Conservation (phyloP, 352 stramenopile species). For the Phytophthora litchii region DNA sequence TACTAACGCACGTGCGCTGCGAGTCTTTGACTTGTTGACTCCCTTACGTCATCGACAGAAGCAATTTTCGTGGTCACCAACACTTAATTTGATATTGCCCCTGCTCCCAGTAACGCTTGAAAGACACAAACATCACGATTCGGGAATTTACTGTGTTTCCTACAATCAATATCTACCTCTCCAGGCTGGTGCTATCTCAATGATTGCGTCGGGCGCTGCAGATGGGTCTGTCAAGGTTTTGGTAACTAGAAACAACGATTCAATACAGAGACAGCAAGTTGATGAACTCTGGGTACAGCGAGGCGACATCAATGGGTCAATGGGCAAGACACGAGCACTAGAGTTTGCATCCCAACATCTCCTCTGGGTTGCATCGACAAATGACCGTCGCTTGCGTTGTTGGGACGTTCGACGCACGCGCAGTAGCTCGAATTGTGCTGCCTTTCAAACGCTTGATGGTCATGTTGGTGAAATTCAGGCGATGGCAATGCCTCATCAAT, state of each 20-base stretch:
- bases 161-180: constrained; percentile 39
- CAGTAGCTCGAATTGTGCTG: constrained; percentile 18
- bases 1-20: constrained; percentile 62
- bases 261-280: constrained; percentile 12
- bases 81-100: constrained; percentile 41
- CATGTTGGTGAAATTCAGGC: constrained; percentile 73
- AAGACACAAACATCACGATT: constrained; percentile 64
- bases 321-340: constrained; percentile 57
- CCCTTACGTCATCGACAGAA: constrained; percentile 21
- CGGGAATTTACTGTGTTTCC: constrained; percentile 58
- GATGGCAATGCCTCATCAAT: constrained; percentile 37
- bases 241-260: constrained; percentile 10
- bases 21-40: constrained; percentile 53
- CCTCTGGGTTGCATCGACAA: constrained; percentile 49
- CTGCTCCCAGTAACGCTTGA: constrained; percentile 60
- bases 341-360: constrained; percentile 43
- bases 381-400: constrained; percentile 52
- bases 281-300: constrained; percentile 42
- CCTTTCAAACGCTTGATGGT: constrained; percentile 51
- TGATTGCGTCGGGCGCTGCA: constrained; percentile 64
- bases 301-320: constrained; percentile 29
- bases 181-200: not conserved
- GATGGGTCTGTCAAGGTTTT: constrained; percentile 70
- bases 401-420: constrained; percentile 51
- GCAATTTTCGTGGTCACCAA: constrained; percentile 6